Percentiles rank a stretch among this genome's conserved stretches.
These are phyloP conservation scores for Cylindrotheca fusiformis DNA, from an alignment of 108 stramenopile genomes.

Conservation along the genomic window DNA sequence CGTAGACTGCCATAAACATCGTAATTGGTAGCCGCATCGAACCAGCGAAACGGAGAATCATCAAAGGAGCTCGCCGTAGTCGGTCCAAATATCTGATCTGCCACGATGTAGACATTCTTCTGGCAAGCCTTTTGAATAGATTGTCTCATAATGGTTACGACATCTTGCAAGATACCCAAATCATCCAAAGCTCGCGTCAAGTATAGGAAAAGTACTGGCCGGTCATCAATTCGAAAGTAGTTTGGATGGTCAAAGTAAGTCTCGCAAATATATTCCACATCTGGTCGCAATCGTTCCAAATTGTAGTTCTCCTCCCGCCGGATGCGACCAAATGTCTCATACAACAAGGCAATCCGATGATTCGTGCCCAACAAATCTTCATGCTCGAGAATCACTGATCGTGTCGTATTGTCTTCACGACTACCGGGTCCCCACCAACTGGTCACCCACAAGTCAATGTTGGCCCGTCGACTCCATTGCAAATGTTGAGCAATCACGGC, in stretches of 20 bases:
- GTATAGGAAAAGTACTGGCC: slow-evolving; percentile 43
- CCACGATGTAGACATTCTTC: slow-evolving; percentile 33
- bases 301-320: slow-evolving; percentile 6
- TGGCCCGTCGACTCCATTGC: slow-evolving; percentile 40
- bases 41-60: neutral
- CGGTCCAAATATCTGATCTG: slow-evolving; percentile 38
- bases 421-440: slow-evolving; percentile 38
- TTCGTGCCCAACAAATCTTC: slow-evolving; percentile 5
- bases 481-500: slow-evolving; percentile 38
- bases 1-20: slow-evolving; percentile 36
- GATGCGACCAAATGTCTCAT: slow-evolving; percentile 22
- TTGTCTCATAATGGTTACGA: slow-evolving; percentile 23
- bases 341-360: slow-evolving; percentile 30
- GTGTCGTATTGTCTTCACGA: slow-evolving; percentile 20
- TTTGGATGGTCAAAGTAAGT: slow-evolving; percentile 33
- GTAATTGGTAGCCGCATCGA: slow-evolving; percentile 31
- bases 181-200: slow-evolving; percentile 26
- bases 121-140: slow-evolving; percentile 10
- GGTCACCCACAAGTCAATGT: slow-evolving; percentile 36
- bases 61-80: too few species aligned
- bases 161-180: slow-evolving; percentile 14
- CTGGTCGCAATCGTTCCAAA: slow-evolving; percentile 4
- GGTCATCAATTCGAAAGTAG: slow-evolving; percentile 30
- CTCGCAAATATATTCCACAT: slow-evolving; percentile 11
- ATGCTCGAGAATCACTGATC: slow-evolving; percentile 22